Conservation (phyloP, 345 rosid genomes). For the Geranium rotundifolium region DNA sequence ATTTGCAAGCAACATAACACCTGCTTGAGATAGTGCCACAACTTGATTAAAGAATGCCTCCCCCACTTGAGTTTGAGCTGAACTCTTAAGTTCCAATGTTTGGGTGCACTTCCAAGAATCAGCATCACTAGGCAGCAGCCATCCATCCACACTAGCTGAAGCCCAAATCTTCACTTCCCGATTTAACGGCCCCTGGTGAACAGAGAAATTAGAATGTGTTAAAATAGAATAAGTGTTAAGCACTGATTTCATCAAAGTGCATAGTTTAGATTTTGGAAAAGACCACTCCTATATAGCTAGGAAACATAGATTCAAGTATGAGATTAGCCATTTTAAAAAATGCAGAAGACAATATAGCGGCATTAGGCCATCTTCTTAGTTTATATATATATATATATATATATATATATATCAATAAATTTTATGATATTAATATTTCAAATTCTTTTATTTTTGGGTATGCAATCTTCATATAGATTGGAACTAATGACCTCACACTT, state of each 20-base stretch:
- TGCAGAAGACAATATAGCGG: too few species aligned
- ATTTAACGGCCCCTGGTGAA: slow-evolving; percentile 65
- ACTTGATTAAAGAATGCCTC: slow-evolving; percentile 82
- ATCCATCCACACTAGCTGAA: slow-evolving; percentile 63
- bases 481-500: too few species aligned
- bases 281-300: neutral
- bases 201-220: neutral
- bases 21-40: slow-evolving; percentile 56
- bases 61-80: slow-evolving; percentile 44
- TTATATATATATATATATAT: too few species aligned
- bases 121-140: slow-evolving; percentile 55
- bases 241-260: neutral
- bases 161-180: slow-evolving; percentile 76
- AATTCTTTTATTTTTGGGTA: too few species aligned
- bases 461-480: too few species aligned
- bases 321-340: too few species aligned
- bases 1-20: slow-evolving; percentile 71
- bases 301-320: too few species aligned
- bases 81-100: slow-evolving; percentile 62
- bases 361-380: too few species aligned
- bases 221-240: neutral
- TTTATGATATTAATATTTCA: too few species aligned
- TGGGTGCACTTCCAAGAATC: slow-evolving; percentile 75
- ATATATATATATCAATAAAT: too few species aligned
- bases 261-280: neutral